Evolutionary conservation across 2,329 filamentous ascomycete species (phyloP).

Genomic region (Cylindrodendrum hubeiense): DNA sequence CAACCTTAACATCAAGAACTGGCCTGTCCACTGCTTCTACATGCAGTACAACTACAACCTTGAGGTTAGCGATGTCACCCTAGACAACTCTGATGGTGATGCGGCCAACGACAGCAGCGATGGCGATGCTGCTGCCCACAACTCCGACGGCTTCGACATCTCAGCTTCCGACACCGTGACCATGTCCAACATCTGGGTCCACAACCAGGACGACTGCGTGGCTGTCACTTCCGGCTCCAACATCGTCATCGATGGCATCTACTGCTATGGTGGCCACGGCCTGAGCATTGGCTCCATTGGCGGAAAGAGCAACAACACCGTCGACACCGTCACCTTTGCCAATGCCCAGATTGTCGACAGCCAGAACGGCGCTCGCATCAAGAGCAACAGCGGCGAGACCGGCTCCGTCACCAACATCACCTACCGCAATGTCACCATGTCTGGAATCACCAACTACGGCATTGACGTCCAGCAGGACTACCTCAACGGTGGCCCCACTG

Average conservation of each 20-base stretch:
- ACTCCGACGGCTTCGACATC: conserved; percentile 70
- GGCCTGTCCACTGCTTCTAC: conserved; percentile 53
- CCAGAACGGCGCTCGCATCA: conserved; percentile 62
- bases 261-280: conserved; percentile 56
- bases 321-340: conserved; percentile 61
- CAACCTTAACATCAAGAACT: conserved; percentile 52
- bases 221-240: conserved; percentile 63
- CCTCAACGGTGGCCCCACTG: conserved; percentile 57
- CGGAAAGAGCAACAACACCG: conserved; percentile 63
- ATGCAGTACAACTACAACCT: conserved; percentile 50
- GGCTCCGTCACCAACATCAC: conserved; percentile 55
- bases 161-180: conserved; percentile 59
- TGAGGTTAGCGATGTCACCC: conserved; percentile 47
- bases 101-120: conserved; percentile 26
- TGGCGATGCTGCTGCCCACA: conserved; percentile 49
- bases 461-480: conserved; percentile 55
- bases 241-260: conserved; percentile 56
- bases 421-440: conserved; percentile 56
- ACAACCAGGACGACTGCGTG: conserved; percentile 71
- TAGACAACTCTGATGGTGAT: conserved; percentile 53
- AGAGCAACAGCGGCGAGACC: conserved; percentile 59
- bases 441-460: conserved; percentile 52
- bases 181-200: conserved; percentile 62
- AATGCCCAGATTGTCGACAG: conserved; percentile 62
- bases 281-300: conserved; percentile 56